Conservation (phyloP, 2,329 filamentous ascomycete species). For the Phaeophleospora eucalypticola region DNA sequence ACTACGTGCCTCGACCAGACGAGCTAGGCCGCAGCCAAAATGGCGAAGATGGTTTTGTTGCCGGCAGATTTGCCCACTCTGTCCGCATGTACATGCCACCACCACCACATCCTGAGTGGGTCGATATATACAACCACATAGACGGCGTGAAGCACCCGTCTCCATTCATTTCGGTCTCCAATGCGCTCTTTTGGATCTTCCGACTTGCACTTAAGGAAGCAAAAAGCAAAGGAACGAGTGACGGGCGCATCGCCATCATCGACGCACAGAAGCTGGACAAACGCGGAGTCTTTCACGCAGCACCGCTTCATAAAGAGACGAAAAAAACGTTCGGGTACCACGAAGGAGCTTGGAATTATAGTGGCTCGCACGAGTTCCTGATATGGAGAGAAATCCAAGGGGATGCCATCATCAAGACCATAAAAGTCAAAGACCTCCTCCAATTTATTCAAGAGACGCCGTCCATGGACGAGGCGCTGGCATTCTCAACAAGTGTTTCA, state of each 20-base stretch:
- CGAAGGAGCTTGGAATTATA: constrained; percentile 9
- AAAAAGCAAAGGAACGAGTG: background rate
- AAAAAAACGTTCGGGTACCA: constrained; percentile 1
- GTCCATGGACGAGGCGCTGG: background rate
- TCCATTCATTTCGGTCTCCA: constrained; percentile 17
- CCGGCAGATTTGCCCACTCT: background rate
- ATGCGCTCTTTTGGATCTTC: constrained; percentile 12
- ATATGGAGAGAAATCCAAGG: constrained; percentile 14
- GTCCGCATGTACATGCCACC: background rate
- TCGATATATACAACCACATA: background rate
- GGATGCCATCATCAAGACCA: constrained; percentile 12
- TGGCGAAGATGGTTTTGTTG: background rate
- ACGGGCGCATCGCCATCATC: constrained; percentile 15
- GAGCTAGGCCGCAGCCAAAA: background rate
- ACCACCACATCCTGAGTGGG: background rate
- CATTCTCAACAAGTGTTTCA: background rate
- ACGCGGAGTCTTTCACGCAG: constrained; percentile 5
- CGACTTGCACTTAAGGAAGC: constrained; percentile 9
- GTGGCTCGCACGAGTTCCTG: constrained; percentile 14
- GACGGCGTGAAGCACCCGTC: background rate
- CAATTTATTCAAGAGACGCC: background rate
- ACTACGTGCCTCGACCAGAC: background rate
- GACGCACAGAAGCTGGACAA: constrained; percentile 6
- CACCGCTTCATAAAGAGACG: constrained; percentile 8
- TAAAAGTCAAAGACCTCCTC: constrained; percentile 13